These are phyloP conservation scores for Coemansia sp. DNA, from an alignment of 192 early-diverging fungal genomes.

Conservation along the genomic window DNA sequence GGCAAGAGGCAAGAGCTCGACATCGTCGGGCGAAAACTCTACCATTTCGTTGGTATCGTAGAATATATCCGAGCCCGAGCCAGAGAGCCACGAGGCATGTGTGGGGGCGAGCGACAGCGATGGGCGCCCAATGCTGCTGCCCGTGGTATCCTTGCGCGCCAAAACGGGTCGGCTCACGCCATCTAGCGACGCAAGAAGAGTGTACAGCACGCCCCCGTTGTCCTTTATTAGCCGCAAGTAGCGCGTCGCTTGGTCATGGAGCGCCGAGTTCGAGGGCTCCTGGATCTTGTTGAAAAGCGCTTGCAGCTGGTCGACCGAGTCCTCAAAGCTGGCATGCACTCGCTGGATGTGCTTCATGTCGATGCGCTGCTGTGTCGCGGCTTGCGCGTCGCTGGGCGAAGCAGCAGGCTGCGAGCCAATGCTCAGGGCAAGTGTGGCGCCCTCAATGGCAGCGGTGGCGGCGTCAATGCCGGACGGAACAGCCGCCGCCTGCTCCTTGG, in stretches of 20 bases:
- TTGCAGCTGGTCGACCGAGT: slow-evolving; percentile 24
- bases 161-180: neutral
- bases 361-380: neutral
- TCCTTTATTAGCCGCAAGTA: slow-evolving; percentile 25
- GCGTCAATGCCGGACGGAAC: neutral
- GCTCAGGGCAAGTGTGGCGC: slow-evolving; percentile 19
- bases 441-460: slow-evolving; percentile 13
- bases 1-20: slow-evolving; percentile 3
- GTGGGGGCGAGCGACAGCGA: slow-evolving; percentile 29
- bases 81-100: slow-evolving; percentile 41
- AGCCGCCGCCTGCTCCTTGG: slow-evolving; percentile 26
- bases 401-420: neutral
- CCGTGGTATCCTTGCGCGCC: slow-evolving; percentile 10
- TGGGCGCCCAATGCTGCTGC: slow-evolving; percentile 17
- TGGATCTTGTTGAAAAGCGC: slow-evolving; percentile 10
- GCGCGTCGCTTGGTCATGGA: slow-evolving; percentile 5
- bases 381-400: neutral
- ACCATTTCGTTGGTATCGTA: slow-evolving; percentile 57
- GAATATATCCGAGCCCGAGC: slow-evolving; percentile 46
- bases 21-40: slow-evolving; percentile 34
- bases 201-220: slow-evolving; percentile 21
- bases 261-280: neutral
- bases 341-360: slow-evolving; percentile 4
- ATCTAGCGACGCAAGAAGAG: slow-evolving; percentile 2
- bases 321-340: slow-evolving; percentile 26